Evolutionary conservation across 306 rosid genomes (phyloP).

Genomic region (Pueraria montana): DNA sequence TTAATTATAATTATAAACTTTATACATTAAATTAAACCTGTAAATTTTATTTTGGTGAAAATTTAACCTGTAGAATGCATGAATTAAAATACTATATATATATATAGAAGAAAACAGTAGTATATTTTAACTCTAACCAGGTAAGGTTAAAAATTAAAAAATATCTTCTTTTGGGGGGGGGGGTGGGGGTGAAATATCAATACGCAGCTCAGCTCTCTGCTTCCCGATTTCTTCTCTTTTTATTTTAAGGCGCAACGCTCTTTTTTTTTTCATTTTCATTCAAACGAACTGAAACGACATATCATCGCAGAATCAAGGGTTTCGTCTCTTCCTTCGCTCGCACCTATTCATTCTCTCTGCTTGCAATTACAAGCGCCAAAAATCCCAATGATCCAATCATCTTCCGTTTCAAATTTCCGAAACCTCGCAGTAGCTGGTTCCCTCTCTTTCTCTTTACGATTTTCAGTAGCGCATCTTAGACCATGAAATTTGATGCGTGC

Average conservation of each 20-base stretch:
- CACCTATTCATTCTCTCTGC: not conserved
- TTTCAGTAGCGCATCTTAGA: conserved; percentile 25
- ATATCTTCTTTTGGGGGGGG: not conserved
- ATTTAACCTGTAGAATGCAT: too few species aligned
- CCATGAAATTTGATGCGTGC: conserved; percentile 32
- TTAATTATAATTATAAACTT: too few species aligned
- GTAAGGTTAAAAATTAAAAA: too few species aligned
- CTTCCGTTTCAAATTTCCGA: conserved; percentile 37
- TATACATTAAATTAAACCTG: too few species aligned
- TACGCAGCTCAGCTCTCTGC: not conserved
- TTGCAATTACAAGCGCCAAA: conserved; percentile 26
- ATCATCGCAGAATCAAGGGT: conserved; percentile 52
- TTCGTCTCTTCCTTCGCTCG: conserved; percentile 32
- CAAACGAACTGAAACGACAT: conserved; percentile 41
- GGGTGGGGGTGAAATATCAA: not conserved
- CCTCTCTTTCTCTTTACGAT: not conserved
- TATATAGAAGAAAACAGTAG: too few species aligned
- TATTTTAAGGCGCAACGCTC: not conserved
- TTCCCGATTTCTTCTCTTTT: not conserved
- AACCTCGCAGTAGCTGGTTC: conserved; percentile 40
- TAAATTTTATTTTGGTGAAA: too few species aligned
- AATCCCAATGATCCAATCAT: conserved; percentile 35
- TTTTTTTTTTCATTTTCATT: too few species aligned
- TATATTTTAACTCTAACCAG: too few species aligned
- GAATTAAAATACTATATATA: too few species aligned